Evolutionary conservation across 1,284 basidiomycete genomes (phyloP).

Genomic region (Fistulinella cinereoalba): DNA sequence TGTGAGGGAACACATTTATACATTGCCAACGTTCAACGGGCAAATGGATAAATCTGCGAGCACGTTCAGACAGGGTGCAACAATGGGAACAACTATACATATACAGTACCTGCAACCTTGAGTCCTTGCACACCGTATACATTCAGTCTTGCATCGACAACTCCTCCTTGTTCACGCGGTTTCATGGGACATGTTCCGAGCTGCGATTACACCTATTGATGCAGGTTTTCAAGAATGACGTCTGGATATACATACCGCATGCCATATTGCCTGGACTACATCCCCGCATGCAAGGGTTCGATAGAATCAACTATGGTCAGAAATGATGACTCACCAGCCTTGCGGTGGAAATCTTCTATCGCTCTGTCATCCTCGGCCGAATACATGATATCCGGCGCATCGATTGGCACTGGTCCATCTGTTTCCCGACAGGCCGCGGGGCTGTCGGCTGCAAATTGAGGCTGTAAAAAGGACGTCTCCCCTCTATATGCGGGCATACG

Average conservation of each 20-base stretch:
- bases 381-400: constrained; percentile 51
- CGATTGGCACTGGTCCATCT: constrained; percentile 39
- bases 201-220: neutral
- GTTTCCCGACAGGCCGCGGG: constrained; percentile 38
- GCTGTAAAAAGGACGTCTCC: constrained; percentile 44
- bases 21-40: constrained; percentile 11
- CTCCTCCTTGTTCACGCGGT: constrained; percentile 8
- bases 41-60: constrained; percentile 9
- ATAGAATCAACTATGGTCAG: neutral
- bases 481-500: constrained; percentile 38
- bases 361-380: constrained; percentile 52
- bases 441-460: constrained; percentile 45
- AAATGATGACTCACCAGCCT: constrained; percentile 20
- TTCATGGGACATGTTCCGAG: constrained; percentile 25
- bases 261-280: constrained; percentile 49
- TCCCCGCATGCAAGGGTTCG: neutral
- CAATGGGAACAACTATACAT: neutral
- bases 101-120: constrained; percentile 3
- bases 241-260: constrained; percentile 39
- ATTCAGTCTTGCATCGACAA: constrained; percentile 16
- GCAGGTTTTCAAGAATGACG: neutral
- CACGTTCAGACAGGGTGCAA: neutral
- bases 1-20: neutral
- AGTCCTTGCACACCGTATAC: constrained; percentile 16
- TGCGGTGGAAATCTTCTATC: constrained; percentile 42